Evolutionary conservation across 805 yeast species (phyloP).

Genomic region (Pichia occidentalis): DNA sequence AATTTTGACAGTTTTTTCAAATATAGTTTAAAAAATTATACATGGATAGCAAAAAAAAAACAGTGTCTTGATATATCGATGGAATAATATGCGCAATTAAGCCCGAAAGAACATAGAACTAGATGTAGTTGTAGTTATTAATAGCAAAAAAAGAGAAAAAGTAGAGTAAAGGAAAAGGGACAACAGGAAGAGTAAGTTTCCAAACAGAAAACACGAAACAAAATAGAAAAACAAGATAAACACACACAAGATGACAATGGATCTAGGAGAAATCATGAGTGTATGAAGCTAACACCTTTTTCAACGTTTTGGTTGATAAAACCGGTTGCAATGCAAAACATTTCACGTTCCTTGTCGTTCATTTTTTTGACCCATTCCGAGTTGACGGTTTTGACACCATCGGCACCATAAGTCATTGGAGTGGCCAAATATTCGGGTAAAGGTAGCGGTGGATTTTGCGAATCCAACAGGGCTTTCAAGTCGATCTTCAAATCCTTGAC

Average conservation of each 20-base stretch:
- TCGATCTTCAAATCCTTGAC: constrained; percentile 39
- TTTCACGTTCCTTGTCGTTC: constrained; percentile 46
- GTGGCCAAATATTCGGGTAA: constrained; percentile 40
- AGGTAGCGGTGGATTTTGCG: constrained; percentile 21
- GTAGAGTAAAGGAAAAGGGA: background rate
- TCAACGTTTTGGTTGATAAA: constrained; percentile 50
- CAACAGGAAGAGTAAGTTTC: background rate
- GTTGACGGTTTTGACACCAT: constrained; percentile 54
- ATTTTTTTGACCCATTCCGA: constrained; percentile 44
- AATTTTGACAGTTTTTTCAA: no score
- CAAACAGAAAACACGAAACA: constrained; percentile 2
- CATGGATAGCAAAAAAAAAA: no score
- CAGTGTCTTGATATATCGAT: no score
- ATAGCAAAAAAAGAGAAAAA: background rate
- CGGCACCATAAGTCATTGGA: constrained; percentile 49
- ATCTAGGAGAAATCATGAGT: background rate
- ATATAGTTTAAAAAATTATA: no score
- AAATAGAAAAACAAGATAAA: no score
- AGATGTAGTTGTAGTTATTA: background rate
- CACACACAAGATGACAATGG: constrained; percentile 11
- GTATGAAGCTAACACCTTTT: constrained; percentile 50
- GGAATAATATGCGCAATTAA: no score
- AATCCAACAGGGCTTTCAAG: constrained; percentile 3
- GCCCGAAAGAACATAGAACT: no score
- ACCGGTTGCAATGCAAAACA: constrained; percentile 46